Conservation (phyloP, 2,329 filamentous ascomycete species). For the Endoconidiophora laricicola region DNA sequence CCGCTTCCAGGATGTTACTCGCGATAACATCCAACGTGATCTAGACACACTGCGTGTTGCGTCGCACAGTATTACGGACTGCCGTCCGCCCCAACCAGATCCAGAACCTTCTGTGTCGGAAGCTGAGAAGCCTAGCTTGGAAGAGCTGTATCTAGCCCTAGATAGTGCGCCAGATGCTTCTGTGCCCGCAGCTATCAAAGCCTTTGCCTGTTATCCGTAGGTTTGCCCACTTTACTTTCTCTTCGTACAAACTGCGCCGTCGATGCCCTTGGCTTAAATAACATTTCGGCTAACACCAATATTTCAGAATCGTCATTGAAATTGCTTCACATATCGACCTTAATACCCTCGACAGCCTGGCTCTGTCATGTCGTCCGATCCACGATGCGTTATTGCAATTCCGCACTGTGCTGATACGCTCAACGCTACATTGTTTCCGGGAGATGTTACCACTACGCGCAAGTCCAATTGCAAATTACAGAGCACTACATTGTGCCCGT, state of each 20-base stretch:
- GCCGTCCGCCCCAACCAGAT: background rate
- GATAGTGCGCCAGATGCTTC: slow-evolving; percentile 7
- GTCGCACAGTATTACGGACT: background rate
- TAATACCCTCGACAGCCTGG: slow-evolving; percentile 70
- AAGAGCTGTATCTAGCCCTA: slow-evolving; percentile 9
- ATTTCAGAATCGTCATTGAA: slow-evolving; percentile 52
- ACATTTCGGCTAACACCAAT: slow-evolving; percentile 3
- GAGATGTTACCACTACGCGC: slow-evolving; percentile 40
- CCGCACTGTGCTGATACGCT: slow-evolving; percentile 52
- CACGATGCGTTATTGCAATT: slow-evolving; percentile 65
- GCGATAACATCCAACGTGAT: slow-evolving; percentile 9
- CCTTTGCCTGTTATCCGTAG: slow-evolving; percentile 24
- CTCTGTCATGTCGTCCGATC: slow-evolving; percentile 65
- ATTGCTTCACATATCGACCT: slow-evolving; percentile 68
- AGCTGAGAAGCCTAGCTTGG: slow-evolving; percentile 9
- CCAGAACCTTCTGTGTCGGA: background rate
- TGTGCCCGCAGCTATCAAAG: slow-evolving; percentile 12
- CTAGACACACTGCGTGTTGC: slow-evolving; percentile 1
- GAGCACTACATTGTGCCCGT: slow-evolving; percentile 43
- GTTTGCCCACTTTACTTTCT: slow-evolving; percentile 1
- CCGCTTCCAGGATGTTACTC: slow-evolving; percentile 5
- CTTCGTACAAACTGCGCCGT: background rate
- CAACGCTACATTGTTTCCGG: slow-evolving; percentile 66
- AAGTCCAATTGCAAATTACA: slow-evolving; percentile 48
- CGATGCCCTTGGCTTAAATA: background rate